These are phyloP conservation scores for Rhynchosporium graminicola DNA, from an alignment of 2,329 filamentous ascomycete genomes.

Conservation along the genomic window DNA sequence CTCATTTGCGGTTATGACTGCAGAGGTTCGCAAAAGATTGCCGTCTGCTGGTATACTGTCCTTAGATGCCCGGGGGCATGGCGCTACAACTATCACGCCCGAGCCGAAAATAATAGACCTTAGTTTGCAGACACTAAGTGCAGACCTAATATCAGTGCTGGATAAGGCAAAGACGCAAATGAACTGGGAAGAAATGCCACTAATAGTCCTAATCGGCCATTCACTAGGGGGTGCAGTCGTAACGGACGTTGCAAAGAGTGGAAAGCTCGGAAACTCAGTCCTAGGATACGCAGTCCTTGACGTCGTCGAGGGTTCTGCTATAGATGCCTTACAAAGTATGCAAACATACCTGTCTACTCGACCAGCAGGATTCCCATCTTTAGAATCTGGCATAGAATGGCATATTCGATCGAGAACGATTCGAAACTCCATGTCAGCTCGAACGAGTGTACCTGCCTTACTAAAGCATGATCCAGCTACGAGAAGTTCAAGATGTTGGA, in stretches of 20 bases:
- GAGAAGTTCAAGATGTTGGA: conserved; percentile 52
- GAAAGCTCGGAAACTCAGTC: conserved; percentile 64
- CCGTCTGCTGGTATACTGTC: conserved; percentile 83
- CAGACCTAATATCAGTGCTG: conserved; percentile 72
- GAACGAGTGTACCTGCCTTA: conserved; percentile 82
- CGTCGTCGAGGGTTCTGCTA: conserved; percentile 92
- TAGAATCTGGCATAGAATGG: conserved; percentile 87
- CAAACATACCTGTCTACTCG: conserved; percentile 83
- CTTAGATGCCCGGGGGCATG: conserved; percentile 84
- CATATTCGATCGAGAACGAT: conserved; percentile 87
- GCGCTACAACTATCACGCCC: conserved; percentile 58
- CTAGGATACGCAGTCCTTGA: conserved; percentile 90
- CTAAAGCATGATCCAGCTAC: conserved; percentile 53
- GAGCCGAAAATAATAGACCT: conserved; percentile 58
- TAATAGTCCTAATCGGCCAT: conserved; percentile 83
- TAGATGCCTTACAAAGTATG: conserved; percentile 94
- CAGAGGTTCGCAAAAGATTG: conserved; percentile 74
- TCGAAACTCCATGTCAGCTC: conserved; percentile 78
- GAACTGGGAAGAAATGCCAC: conserved; percentile 72
- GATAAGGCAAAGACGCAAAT: conserved; percentile 65
- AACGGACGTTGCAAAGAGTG: conserved; percentile 74
- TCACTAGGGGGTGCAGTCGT: conserved; percentile 91
- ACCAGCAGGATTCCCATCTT: conserved; percentile 73
- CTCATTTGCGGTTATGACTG: conserved; percentile 81
- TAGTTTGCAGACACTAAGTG: conserved; percentile 68